These are phyloP conservation scores for Naegleria lovaniensis DNA, from an alignment of 208 protist genomes.

Conservation along the genomic window DNA sequence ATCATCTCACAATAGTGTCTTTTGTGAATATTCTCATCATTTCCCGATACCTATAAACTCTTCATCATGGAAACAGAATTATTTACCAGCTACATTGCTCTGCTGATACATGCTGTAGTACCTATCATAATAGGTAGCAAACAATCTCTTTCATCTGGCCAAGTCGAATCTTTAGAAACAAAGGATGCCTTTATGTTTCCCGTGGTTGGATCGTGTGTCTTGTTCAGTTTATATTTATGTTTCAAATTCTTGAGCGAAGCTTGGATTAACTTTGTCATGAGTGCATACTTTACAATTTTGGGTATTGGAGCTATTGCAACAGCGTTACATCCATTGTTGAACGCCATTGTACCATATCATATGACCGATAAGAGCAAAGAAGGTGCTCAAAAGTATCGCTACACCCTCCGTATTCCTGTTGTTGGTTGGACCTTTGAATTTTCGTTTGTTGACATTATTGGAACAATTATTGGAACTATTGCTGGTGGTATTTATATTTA, in stretches of 20 bases:
- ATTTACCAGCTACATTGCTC: not conserved
- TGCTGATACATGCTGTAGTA: not conserved
- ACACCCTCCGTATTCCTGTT: not conserved
- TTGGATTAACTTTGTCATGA: constrained; percentile 27
- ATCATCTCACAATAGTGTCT: no score
- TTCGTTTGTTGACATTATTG: constrained; percentile 12
- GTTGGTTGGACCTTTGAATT: not conserved
- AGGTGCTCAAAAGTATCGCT: not conserved
- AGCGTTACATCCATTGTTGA: not conserved
- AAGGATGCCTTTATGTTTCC: constrained; percentile 26
- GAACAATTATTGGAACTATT: not conserved
- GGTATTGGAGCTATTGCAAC: constrained; percentile 19
- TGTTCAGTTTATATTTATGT: constrained; percentile 16
- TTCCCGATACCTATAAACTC: no score
- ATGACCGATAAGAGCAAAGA: not conserved
- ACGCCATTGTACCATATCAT: not conserved
- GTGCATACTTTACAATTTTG: constrained; percentile 15
- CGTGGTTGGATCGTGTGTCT: not conserved
- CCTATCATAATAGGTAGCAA: not conserved
- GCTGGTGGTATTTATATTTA: constrained; percentile 36
- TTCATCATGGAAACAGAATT: not conserved
- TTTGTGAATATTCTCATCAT: no score
- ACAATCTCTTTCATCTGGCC: not conserved
- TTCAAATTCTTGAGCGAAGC: constrained; percentile 30
- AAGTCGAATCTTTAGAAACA: not conserved